Conservation (phyloP, 768 basidiomycete species). For the Sporobolomyces pararoseus region DNA sequence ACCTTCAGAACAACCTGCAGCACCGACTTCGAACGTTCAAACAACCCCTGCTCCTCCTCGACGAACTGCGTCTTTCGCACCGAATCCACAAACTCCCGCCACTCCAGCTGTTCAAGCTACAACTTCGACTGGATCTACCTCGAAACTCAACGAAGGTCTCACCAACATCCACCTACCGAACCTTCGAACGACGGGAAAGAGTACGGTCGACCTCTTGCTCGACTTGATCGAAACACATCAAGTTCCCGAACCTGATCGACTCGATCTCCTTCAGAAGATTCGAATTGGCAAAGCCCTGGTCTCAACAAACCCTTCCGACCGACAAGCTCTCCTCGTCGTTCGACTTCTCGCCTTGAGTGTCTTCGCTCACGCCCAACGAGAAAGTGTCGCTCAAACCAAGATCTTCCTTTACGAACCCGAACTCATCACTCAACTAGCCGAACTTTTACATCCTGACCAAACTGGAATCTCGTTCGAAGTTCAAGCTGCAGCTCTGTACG, state of each 20-base stretch:
- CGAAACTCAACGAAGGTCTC: slow-evolving; percentile 44
- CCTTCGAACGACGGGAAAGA: slow-evolving; percentile 59
- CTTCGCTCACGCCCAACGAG: slow-evolving; percentile 54
- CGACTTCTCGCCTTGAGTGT: slow-evolving; percentile 84
- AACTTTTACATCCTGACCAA: slow-evolving; percentile 76
- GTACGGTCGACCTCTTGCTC: slow-evolving; percentile 70
- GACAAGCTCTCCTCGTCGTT: slow-evolving; percentile 74
- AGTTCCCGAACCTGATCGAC: slow-evolving; percentile 76
- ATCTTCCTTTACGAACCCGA: slow-evolving; percentile 95
- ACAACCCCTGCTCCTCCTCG: slow-evolving; percentile 30
- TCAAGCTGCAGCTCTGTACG: slow-evolving; percentile 77
- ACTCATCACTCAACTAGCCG: slow-evolving; percentile 78
- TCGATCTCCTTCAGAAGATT: slow-evolving; percentile 81
- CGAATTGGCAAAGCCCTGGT: slow-evolving; percentile 67
- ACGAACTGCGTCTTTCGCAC: slow-evolving; percentile 28
- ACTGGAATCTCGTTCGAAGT: slow-evolving; percentile 63
- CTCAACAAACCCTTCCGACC: slow-evolving; percentile 49
- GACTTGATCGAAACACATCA: slow-evolving; percentile 65
- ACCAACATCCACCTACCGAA: slow-evolving; percentile 47
- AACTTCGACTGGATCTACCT: background rate
- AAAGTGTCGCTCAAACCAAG: slow-evolving; percentile 57
- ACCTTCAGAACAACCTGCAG: background rate
- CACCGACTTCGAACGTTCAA: slow-evolving; percentile 5
- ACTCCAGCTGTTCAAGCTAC: slow-evolving; percentile 47
- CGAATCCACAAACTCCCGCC: slow-evolving; percentile 52